Evolutionary conservation across 78 protist genomes (phyloP), one percentile per base, ranked within the genome.

Genomic region (Capsaspora owczarzaki): DNA sequence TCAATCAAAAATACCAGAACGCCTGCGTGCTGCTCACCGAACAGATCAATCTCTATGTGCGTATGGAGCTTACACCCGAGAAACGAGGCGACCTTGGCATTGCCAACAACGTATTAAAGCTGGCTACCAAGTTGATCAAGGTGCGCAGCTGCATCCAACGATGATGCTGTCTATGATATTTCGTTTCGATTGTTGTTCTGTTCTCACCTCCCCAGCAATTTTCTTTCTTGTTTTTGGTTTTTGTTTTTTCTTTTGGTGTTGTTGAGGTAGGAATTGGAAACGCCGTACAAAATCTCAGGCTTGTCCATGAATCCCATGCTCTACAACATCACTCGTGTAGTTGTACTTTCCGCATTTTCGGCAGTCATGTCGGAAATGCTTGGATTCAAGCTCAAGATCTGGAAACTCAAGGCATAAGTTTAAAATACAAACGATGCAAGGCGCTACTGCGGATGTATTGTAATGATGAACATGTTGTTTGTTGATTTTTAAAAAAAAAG

Each of bases 281-380:
- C 76, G 10, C 86, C 86, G 33, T 72, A 82, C 76, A 82, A 82
- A 75, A 76, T 82, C 20, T 49, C 80, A 49, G 86, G 86, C 27
- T 37, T 82, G 3, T 51, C 81, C 3, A 82, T 82, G 86, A 68
- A 70, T 31, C 86, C 86, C 31, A 20, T 82, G 53, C 81, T 82
- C 42, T 82, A 75, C 60, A 82, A 82, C 56, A 75, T 82, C 19
- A 75, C 80, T 2, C 86, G 86, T 51, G 79, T 82, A 29, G 61
- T 82, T 66, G 86, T 82, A 5, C 81, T 82, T 37, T 82, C 86
- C 33, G 78, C 79, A 2, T 66, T 82, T 2, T 75, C 81, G 1
- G 76, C 86, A 19, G 86, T 76, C 25, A 49, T 82, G 42, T 72
- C 79, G 10, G 74, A 82, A 8, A 33, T 75, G 33, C 61, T 82